phyloP scores from a whole-genome alignment of 768 basidiomycete species.

The Sporobolomyces phaffii region DNA sequence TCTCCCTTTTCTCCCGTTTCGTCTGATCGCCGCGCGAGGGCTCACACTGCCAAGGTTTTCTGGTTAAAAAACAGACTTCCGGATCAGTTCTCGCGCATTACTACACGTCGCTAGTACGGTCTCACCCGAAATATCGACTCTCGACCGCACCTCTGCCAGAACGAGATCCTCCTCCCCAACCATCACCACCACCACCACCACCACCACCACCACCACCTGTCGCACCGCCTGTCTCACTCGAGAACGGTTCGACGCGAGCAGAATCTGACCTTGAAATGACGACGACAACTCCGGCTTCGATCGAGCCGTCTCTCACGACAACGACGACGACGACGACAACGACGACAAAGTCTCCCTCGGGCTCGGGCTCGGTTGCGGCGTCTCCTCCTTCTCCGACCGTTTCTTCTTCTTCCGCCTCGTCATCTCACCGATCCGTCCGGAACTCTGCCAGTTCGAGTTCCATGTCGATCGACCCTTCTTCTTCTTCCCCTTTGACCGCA shows the following conservation, averaged over 20 bases:
- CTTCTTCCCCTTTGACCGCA: neutral
- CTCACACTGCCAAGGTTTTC: too few relatives aligned
- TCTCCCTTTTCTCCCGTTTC: neutral
- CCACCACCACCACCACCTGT: too few relatives aligned
- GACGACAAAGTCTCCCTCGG: too few relatives aligned
- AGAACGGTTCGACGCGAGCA: too few relatives aligned
- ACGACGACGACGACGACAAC: too few relatives aligned
- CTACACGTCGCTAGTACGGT: conserved; percentile 39
- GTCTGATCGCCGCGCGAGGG: too few relatives aligned
- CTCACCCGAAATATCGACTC: conserved; percentile 33
- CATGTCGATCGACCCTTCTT: conserved; percentile 8
- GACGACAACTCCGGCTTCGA: neutral
- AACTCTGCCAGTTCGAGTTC: conserved; percentile 6
- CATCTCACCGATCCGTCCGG: neutral
- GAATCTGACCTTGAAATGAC: too few relatives aligned
- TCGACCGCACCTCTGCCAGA: conserved; percentile 8
- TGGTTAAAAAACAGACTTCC: conserved; percentile 20
- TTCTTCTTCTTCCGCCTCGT: neutral
- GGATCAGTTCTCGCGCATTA: conserved; percentile 38
- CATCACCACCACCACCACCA: neutral
- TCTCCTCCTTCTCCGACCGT: neutral
- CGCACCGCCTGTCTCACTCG: too few relatives aligned
- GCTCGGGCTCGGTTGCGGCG: too few relatives aligned
- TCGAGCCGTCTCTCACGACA: neutral
- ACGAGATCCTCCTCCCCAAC: conserved; percentile 1